Evolutionary conservation across 225 moss, liverwort and hornwort species (phyloP).

Genomic region (Straminergon stramineum): DNA sequence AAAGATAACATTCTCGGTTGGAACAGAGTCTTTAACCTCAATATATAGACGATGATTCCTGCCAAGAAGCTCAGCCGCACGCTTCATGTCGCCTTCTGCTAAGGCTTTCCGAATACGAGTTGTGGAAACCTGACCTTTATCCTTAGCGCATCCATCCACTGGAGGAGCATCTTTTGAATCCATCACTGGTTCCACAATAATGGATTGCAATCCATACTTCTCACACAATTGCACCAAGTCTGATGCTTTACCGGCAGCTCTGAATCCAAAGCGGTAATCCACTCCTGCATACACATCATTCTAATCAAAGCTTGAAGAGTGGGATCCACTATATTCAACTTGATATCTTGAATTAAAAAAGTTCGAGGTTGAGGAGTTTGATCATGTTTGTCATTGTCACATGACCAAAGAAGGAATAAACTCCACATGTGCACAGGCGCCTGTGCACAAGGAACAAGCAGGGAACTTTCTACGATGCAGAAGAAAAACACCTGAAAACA

Average conservation of each 20-base stretch:
- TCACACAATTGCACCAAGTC: constrained; percentile 78
- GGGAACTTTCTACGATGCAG: neutral
- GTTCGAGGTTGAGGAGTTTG: neutral
- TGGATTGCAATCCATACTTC: constrained; percentile 67
- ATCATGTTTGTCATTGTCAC: neutral
- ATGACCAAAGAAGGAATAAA: neutral
- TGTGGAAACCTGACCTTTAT: constrained; percentile 91
- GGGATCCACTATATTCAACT: neutral
- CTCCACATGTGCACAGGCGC: neutral
- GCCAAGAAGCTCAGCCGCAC: constrained; percentile 65
- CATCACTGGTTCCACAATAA: constrained; percentile 88
- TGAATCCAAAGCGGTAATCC: constrained; percentile 94
- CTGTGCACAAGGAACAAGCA: neutral
- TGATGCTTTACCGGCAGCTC: constrained; percentile 81
- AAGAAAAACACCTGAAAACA: neutral
- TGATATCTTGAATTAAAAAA: neutral
- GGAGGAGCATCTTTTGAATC: constrained; percentile 23
- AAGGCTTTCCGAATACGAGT: constrained; percentile 78
- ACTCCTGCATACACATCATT: constrained; percentile 43
- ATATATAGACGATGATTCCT: constrained; percentile 69
- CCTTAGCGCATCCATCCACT: constrained; percentile 33
- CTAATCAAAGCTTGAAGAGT: neutral
- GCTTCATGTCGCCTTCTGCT: constrained; percentile 59
- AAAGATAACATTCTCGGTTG: constrained; percentile 23
- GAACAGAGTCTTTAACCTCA: constrained; percentile 38